A percentile compares a stretch with the other conserved stretches of the same genome.
Evolutionary conservation across 2,329 filamentous ascomycete genomes (phyloP).

Genomic region (Pseudopyrenochaeta lycopersici): DNA sequence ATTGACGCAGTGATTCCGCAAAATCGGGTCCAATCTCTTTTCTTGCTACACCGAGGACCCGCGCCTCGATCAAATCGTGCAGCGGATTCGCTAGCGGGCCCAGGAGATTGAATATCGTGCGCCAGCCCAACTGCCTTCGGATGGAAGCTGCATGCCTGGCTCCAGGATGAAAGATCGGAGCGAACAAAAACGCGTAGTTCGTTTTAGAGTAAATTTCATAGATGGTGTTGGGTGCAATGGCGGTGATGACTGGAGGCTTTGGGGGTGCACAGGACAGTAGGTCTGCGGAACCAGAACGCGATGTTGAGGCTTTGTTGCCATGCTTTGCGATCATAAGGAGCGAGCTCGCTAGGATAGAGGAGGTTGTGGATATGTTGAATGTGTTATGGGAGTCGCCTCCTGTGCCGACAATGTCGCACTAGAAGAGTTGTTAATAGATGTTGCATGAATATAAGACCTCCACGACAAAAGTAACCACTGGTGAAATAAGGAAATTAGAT

Average conservation of each 20-base stretch:
- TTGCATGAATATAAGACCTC: neutral
- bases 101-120: constrained; percentile 97
- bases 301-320: constrained; percentile 94
- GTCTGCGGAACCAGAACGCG: constrained; percentile 94
- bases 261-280: constrained; percentile 80
- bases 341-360: constrained; percentile 89
- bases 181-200: constrained; percentile 96
- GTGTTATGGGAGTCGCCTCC: constrained; percentile 97
- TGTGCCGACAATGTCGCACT: constrained; percentile 95
- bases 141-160: constrained; percentile 90
- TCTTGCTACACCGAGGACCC: constrained; percentile 91
- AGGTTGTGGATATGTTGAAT: constrained; percentile 96
- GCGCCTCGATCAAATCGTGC: constrained; percentile 79
- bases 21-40: constrained; percentile 88
- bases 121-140: constrained; percentile 86
- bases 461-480: neutral
- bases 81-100: constrained; percentile 92
- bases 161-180: constrained; percentile 93
- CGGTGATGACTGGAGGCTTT: constrained; percentile 75
- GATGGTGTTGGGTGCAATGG: constrained; percentile 77
- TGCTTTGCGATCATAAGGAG: constrained; percentile 91
- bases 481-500: neutral
- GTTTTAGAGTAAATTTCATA: constrained; percentile 76
- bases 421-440: constrained; percentile 10
- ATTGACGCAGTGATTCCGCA: constrained; percentile 80